Base-by-base conservation (phyloP, 441 rosid genomes). In the Gossypium gossypioides region DNA sequence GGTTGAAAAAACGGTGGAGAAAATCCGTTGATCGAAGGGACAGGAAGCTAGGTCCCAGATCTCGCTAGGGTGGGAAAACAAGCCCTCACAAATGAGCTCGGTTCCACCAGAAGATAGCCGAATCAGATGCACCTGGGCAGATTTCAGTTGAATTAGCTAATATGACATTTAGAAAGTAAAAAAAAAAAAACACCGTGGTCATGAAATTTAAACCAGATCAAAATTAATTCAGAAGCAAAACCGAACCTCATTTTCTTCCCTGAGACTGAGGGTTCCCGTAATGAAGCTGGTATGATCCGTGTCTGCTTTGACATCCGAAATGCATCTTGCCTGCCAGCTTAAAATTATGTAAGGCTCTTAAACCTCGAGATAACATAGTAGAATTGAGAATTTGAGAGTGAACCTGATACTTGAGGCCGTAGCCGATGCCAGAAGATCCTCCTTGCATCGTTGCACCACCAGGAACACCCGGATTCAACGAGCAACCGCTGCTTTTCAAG, bases 381-480 rank as follows among this genome's bases (percentile, higher is more conserved):
- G 5, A 27, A 57, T 60, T 8, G 72, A 72, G 64, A 37, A 40
- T 58, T 12, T 25, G 71, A 10, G 60, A 40, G 12, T n/a, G 4
- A 72, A 90, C 97, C 96, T 91, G 98, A 76, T 87, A 91, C 66
- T 93, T 93, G 78, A 93, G 90, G 42, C 97, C 97, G 59, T 90
- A 90, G 66, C 95, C 96, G 7, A 90, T 78, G 71, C 97, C 97
- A 40, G 96, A 87, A 0, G 92, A 89, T 74, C 88, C 95, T 79
- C 97, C 95, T 79, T 90, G 96, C 98, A 90, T 90, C 65, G 79
- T 66, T 74, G 66, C 86, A 27, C 58, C 59, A 40, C 58, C 70
- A 0, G 69, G 19, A 22, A 48, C 50, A 6, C 50, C 24, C 2
- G n/a, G 19, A 63, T 63, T 34, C 25, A 55, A 8, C 9, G 25